Evolutionary conservation across 805 yeast genomes (phyloP), one percentile per base, ranked within the genome.

Genomic region (Candida argentea): DNA sequence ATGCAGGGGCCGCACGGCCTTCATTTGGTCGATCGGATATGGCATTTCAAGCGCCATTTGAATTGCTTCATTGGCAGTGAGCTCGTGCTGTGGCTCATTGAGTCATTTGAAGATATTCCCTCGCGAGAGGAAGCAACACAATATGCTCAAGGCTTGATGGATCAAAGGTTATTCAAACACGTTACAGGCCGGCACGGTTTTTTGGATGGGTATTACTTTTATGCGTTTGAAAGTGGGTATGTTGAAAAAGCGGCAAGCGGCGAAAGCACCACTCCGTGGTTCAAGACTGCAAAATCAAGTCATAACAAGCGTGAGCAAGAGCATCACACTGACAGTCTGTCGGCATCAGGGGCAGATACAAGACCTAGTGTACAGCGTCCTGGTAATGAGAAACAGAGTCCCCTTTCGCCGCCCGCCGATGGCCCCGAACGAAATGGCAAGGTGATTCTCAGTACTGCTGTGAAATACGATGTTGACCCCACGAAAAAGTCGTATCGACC

Each of bases 191-290:
- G 89, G 19, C 96, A 89, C 47, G 73, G 80, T 3, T 84, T 91
- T 41, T 54, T 86, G 29, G 94, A 89, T 55, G 98, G 98, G 0
- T 87, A 91, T 44, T 89, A 86, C 48, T 89, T 89, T 51, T 89
- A 89, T 45, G 76, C 73, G 41, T 50, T 87, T 28, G 65, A 64
- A 13, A 69, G 70, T 1, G 79, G 76, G 17, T 80, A 65, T 37
- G 51, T 59, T 8, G 57, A 59, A 22, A 50, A 46, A 23, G 35
- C 53, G 16, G 44, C 46, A 25, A n/a, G n/a, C n/a, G 44, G 35
- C 16, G 40, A 36, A 20, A 44, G 36, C 31, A 37, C 39, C 14
- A 26, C 39, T 14, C 25, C 53, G 20, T 60, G 67, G 67, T 60
- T 60, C 32, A 32, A 37, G n/a, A 40, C 48, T 24, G 53, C 48